phyloP scores from a whole-genome alignment of 805 yeast genomes.

The Saturnispora saitoi region DNA sequence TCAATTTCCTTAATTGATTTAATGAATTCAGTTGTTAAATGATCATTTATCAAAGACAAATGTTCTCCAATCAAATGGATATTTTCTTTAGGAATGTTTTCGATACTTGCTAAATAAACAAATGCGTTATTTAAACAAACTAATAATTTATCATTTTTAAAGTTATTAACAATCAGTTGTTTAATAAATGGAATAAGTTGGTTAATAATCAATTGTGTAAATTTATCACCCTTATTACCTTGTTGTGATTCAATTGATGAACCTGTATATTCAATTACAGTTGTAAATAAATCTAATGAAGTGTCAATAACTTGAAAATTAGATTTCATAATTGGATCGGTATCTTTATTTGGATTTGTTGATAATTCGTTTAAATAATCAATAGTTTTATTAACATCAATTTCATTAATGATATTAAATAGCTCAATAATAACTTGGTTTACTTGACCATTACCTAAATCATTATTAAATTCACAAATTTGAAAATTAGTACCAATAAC shows the following conservation, averaged over 20 bases:
- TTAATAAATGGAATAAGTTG: conserved; percentile 27
- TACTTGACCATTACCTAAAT: conserved; percentile 11
- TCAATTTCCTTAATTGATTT: not conserved
- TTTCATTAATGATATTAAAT: conserved; percentile 19
- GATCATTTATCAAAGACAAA: conserved; percentile 1
- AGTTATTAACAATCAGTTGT: conserved; percentile 34
- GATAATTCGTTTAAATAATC: conserved; percentile 12
- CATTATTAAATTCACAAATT: conserved; percentile 23
- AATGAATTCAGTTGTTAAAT: not conserved
- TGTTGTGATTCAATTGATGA: conserved; percentile 8
- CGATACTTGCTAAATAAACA: conserved; percentile 24
- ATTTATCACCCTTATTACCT: conserved; percentile 2
- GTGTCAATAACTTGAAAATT: conserved; percentile 60
- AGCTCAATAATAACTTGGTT: conserved; percentile 16
- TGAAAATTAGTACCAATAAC: conserved; percentile 26
- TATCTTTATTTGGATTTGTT: conserved; percentile 9
- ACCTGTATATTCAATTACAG: conserved; percentile 51
- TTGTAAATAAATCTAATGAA: conserved; percentile 67
- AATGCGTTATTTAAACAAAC: conserved; percentile 64
- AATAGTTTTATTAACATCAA: conserved; percentile 12
- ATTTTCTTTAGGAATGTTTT: conserved; percentile 20
- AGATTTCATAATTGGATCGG: conserved; percentile 34
- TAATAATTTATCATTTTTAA: conserved; percentile 47
- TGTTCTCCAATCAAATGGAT: conserved; percentile 6
- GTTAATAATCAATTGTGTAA: conserved; percentile 21